Base-by-base conservation (phyloP, 257 asterid species). In the Voacanga thouarsii region DNA sequence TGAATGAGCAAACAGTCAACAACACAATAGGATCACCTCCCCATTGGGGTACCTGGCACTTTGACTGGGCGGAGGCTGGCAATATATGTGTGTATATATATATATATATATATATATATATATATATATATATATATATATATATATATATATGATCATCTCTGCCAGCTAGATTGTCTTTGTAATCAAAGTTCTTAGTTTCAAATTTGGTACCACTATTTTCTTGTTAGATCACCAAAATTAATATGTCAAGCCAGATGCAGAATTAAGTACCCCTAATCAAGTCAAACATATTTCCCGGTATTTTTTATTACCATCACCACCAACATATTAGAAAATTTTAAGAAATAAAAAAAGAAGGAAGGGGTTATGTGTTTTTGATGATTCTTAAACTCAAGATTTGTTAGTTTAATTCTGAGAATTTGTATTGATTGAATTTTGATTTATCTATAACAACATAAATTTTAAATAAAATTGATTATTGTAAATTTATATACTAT, bases 101-200 rank as follows among this genome's bases (percentile, higher is more conserved):
- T n/a, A n/a, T n/a, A n/a, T n/a, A n/a, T n/a, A n/a, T n/a, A n/a
- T n/a, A n/a, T n/a, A n/a, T n/a, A n/a, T n/a, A n/a, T n/a, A n/a
- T n/a, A n/a, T n/a, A n/a, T n/a, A n/a, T n/a, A n/a, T n/a, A n/a
- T n/a, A n/a, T n/a, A n/a, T n/a, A n/a, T n/a, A n/a, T n/a, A n/a
- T n/a, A n/a, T n/a, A n/a, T n/a, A n/a, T n/a, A n/a, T n/a, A n/a
- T n/a, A n/a, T 43, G 50, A 50, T 24, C 12, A 2, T 68, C 26
- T 75, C 65, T 56, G 79, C 76, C 79, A 77, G 79, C 82, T 66
- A 47, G 51, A 51, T 44, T 9, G 44, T 59, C 49, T 15, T n/a
- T 14, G 59, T 53, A 18, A 15, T 55, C 75, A 66, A 66, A 43
- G n/a, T 50, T 65, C 3, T 71, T 21, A 55, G 73, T 61, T 76